Evolutionary conservation across 179 eudicot species (phyloP), one percentile per base, ranked within the genome.

Genomic region (Sideroxylon spinosum): DNA sequence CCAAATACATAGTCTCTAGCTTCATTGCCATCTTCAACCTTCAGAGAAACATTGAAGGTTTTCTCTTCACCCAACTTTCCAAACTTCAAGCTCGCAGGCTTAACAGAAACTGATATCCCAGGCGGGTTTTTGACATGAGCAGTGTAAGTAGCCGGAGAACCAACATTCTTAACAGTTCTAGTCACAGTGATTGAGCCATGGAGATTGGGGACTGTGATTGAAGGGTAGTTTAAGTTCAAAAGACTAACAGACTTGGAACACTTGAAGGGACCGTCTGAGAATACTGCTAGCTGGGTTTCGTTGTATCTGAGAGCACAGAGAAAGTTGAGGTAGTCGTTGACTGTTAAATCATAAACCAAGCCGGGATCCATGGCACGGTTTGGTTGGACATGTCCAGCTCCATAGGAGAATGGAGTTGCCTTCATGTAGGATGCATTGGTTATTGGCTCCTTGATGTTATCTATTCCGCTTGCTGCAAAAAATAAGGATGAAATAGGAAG

Each of bases 331-430:
- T 94, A 90, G 80, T 94, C 98, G 0, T 68, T 76, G 48, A 75
- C 76, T 0, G 68, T 78, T 73, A 91, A 59, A 72, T 94, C 98
- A 11, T 94, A 94, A 19, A 94, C 94, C 77, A 94, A 64, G 1
- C 98, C 98, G 0, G 98, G 98, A 69, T 93, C 89, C 94, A 88
- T 77, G 48, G 98, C 97, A 0, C 80, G 86, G 80, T 85, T 91
- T 4, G 97, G 97, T 62, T 83, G 75, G 6, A 91, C 78, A 44
- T 91, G 91, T 17, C 97, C 97, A 13, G 92, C 86, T 0, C 97
- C 97, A 68, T 88, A 85, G 9, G 57, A 71, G 62, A 90, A 92
- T 22, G 94, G 92, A 0, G 78, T 82, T n/a, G 96, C 86, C 56
- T 79, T 46, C 0, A 8, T 9, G 44, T 11, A 37, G 20, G 83